These are phyloP conservation scores for Metrosideros polymorpha DNA, from an alignment of 441 rosid species.

Conservation along the genomic window DNA sequence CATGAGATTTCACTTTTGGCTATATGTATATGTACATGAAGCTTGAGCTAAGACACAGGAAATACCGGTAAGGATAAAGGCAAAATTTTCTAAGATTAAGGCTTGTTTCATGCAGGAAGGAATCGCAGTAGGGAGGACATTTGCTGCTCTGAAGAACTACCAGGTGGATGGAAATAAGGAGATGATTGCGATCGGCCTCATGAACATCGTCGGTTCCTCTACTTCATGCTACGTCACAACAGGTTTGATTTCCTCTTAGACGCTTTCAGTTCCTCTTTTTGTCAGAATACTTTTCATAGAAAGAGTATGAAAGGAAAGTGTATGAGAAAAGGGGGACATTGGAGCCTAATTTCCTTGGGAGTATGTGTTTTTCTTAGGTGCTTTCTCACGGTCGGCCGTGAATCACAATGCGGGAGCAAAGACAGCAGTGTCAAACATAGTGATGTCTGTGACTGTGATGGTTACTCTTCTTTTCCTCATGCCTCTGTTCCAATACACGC, in stretches of 20 bases:
- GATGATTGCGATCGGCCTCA: constrained; percentile 90
- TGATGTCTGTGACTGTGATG: constrained; percentile 90
- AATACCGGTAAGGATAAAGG: neutral
- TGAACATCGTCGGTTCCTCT: constrained; percentile 90
- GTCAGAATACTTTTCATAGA: neutral
- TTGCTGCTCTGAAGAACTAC: constrained; percentile 78
- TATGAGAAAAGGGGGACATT: neutral
- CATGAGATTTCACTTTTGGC: neutral
- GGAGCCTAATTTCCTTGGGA: neutral
- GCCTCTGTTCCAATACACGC: constrained; percentile 92
- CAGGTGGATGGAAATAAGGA: constrained; percentile 98
- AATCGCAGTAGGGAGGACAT: constrained; percentile 93
- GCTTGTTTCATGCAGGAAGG: constrained; percentile 58
- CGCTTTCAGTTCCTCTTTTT: neutral
- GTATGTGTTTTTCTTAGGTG: constrained; percentile 28
- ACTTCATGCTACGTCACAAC: constrained; percentile 91
- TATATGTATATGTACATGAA: neutral
- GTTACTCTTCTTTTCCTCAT: constrained; percentile 77
- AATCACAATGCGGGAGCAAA: constrained; percentile 89
- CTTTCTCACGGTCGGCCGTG: constrained; percentile 89
- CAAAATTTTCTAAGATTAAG: neutral
- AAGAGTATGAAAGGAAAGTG: neutral
- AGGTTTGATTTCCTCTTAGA: constrained; percentile 15
- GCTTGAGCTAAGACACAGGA: neutral
- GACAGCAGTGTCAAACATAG: constrained; percentile 78